These are phyloP conservation scores for Backusella westeae DNA, from an alignment of 192 early-diverging fungal genomes.

Conservation along the genomic window DNA sequence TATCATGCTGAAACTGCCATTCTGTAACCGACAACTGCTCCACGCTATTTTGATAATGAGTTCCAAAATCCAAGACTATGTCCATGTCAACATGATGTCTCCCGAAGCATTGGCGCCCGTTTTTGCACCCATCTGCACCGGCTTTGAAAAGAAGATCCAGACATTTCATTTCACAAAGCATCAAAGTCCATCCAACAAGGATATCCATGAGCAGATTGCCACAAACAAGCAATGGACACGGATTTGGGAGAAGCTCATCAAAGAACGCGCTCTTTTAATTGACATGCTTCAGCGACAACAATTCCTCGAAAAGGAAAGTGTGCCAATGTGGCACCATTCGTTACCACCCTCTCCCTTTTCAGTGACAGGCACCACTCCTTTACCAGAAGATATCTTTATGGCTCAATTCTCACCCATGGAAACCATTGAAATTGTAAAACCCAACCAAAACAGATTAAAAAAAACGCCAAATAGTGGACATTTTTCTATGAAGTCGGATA, in stretches of 20 bases:
- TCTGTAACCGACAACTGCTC: slow-evolving; percentile 27
- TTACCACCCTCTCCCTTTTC: slow-evolving; percentile 3
- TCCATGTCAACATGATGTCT: slow-evolving; percentile 27
- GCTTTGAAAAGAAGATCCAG: slow-evolving; percentile 22
- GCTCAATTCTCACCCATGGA: neutral
- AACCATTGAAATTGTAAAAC: neutral
- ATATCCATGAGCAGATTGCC: slow-evolving; percentile 5
- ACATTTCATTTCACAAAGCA: neutral
- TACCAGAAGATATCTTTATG: slow-evolving; percentile 8
- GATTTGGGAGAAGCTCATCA: slow-evolving; percentile 26
- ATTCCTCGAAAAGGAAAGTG: neutral
- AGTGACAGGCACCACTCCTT: neutral
- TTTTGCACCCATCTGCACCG: slow-evolving; percentile 32
- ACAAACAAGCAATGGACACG: slow-evolving; percentile 27
- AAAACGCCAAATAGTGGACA: neutral
- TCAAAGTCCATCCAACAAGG: neutral
- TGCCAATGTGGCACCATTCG: neutral
- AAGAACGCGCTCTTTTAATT: slow-evolving; percentile 17
- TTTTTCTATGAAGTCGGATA: neutral
- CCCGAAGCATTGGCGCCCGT: slow-evolving; percentile 36
- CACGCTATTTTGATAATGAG: slow-evolving; percentile 26
- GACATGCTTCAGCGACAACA: slow-evolving; percentile 1
- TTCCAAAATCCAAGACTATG: slow-evolving; percentile 15
- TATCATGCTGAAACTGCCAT: slow-evolving; percentile 17
- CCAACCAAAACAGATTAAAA: neutral